Evolutionary conservation across 108 stramenopile genomes (phyloP).

Genomic region (Stephanodiscus minutulus): DNA sequence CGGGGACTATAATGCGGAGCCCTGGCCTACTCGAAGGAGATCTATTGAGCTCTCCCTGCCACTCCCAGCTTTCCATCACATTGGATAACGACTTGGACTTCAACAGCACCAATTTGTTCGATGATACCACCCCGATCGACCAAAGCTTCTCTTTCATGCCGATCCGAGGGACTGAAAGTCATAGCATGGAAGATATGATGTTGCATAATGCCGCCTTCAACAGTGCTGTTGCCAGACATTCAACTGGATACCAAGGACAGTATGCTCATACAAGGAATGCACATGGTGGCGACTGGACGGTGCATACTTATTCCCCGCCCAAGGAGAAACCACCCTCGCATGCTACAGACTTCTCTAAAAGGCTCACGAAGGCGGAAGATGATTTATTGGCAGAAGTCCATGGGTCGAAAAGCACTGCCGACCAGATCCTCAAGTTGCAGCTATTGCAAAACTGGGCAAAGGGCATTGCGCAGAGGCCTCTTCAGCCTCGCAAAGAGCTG

Average conservation of each 20-base stretch:
- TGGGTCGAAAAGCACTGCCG: background rate
- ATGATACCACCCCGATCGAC: background rate
- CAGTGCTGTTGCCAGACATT: slow-evolving; percentile 7
- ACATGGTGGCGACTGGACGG: background rate
- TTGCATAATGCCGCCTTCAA: slow-evolving; percentile 24
- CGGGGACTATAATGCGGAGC: background rate
- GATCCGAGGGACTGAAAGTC: background rate
- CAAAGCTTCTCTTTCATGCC: slow-evolving; percentile 21
- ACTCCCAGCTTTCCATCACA: slow-evolving; percentile 6
- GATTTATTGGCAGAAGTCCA: slow-evolving; percentile 12
- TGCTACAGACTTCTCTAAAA: slow-evolving; percentile 1
- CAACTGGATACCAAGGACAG: background rate
- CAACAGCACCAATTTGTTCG: slow-evolving; percentile 3
- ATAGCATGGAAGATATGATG: background rate
- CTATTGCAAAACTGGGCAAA: slow-evolving; percentile 20
- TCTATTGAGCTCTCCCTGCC: slow-evolving; percentile 2
- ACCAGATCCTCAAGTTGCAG: slow-evolving; percentile 10
- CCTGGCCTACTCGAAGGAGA: background rate
- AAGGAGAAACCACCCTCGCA: background rate
- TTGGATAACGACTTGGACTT: slow-evolving; percentile 10
- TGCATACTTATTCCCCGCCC: background rate
- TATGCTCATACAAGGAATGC: background rate
- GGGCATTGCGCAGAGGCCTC: slow-evolving; percentile 14
- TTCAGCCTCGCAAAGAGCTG: slow-evolving; percentile 7
- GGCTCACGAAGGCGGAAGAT: slow-evolving; percentile 7